Conservation (phyloP, 164 flowering plant genomes). For the Chimonanthus praecox region DNA sequence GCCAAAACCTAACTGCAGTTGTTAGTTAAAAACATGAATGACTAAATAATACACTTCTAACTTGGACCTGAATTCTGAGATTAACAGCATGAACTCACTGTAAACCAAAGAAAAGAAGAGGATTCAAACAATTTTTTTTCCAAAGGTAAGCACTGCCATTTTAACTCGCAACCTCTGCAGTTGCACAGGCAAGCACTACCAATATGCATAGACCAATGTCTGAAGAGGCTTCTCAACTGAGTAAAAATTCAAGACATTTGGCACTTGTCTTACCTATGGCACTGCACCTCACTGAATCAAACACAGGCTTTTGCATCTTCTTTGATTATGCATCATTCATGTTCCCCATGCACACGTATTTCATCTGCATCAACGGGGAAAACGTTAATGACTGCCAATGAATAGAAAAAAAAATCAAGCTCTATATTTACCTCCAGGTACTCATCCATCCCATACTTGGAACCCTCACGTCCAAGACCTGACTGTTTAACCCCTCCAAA, state of each 20-base stretch:
- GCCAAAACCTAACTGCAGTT: no score
- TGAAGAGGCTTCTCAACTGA: no score
- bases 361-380: slow-evolving; percentile 39
- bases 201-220: neutral
- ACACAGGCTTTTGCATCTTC: neutral
- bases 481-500: slow-evolving; percentile 96
- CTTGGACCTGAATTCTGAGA: neutral
- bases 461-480: slow-evolving; percentile 97
- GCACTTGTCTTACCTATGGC: no score
- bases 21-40: no score
- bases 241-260: no score
- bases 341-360: slow-evolving; percentile 75
- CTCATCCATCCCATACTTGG: slow-evolving; percentile 94
- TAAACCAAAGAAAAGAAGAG: neutral
- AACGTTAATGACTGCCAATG: neutral
- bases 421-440: slow-evolving; percentile 64
- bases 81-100: neutral
- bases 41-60: neutral
- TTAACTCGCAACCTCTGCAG: neutral
- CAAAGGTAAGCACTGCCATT: neutral
- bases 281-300: no score
- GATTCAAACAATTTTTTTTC: no score
- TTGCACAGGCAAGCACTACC: neutral
- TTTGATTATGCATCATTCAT: slow-evolving; percentile 33
- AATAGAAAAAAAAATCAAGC: neutral